Conservation (phyloP, 192 early-diverging fungal genomes). For the Oehlia diaphana region DNA sequence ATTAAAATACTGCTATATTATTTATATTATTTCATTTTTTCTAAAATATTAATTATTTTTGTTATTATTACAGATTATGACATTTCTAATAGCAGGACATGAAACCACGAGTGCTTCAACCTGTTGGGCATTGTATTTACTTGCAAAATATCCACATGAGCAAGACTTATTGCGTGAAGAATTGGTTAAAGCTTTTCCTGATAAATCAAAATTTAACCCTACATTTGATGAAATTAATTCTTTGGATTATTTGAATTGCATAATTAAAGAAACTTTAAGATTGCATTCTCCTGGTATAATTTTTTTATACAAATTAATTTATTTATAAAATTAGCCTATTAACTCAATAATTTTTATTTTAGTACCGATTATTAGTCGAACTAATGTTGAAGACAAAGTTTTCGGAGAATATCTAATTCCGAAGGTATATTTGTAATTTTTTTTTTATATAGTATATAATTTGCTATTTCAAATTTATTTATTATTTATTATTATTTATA, state of each 20-base stretch:
- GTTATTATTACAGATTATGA: neutral
- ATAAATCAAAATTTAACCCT: conserved; percentile 41
- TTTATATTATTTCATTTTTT: neutral
- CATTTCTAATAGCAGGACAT: conserved; percentile 47
- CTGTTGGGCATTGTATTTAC: conserved; percentile 52
- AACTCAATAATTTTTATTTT: no score
- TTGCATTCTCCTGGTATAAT: conserved; percentile 41
- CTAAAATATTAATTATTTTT: neutral
- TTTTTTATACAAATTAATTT: neutral
- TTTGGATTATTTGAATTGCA: conserved; percentile 51
- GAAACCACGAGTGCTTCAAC: conserved; percentile 53
- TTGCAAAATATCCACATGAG: conserved; percentile 45
- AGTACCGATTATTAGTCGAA: no score
- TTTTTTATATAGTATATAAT: no score
- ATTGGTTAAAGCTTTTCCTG: conserved; percentile 39
- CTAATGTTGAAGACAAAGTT: no score
- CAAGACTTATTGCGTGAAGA: conserved; percentile 50
- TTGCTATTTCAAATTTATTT: no score
- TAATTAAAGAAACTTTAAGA: conserved; percentile 54
- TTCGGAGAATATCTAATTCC: no score
- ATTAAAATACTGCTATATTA: neutral
- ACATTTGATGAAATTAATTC: conserved; percentile 49
- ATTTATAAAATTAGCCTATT: no score
- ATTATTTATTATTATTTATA: no score
- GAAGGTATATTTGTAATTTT: no score